phyloP scores from a whole-genome alignment of 2,329 filamentous ascomycete genomes.

The Penicillium sp. region DNA sequence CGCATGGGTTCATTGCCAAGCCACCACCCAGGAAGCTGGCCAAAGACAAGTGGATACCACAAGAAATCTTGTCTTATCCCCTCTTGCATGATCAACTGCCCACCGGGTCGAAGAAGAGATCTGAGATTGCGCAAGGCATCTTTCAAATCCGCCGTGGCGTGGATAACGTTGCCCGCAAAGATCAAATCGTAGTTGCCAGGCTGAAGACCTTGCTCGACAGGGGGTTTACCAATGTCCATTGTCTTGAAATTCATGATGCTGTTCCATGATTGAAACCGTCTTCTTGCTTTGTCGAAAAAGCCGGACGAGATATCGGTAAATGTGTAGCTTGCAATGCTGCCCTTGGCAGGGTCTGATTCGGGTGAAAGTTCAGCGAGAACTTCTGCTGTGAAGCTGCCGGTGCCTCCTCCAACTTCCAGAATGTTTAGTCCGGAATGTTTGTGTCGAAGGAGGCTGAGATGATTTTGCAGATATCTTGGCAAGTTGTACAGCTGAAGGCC shows the following conservation, averaged over 20 bases:
- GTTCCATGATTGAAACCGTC: constrained; percentile 28
- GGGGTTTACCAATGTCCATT: constrained; percentile 36
- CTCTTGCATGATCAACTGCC: constrained; percentile 30
- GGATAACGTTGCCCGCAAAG: constrained; percentile 40
- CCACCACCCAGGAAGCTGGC: constrained; percentile 30
- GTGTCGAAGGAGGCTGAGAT: constrained; percentile 28
- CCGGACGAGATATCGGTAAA: constrained; percentile 40
- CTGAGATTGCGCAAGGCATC: constrained; percentile 19
- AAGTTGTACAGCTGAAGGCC: constrained; percentile 31
- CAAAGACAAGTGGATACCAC: constrained; percentile 30
- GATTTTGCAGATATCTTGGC: constrained; percentile 22
- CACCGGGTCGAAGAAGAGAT: constrained; percentile 25
- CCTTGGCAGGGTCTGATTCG: constrained; percentile 2
- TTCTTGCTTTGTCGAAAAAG: constrained; percentile 35
- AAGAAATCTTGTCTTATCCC: constrained; percentile 29
- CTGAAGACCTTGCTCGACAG: constrained; percentile 35
- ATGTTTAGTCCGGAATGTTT: constrained; percentile 25
- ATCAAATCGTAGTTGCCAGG: constrained; percentile 38
- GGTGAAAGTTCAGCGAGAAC: constrained; percentile 25
- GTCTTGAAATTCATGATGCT: constrained; percentile 34
- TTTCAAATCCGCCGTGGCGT: constrained; percentile 33
- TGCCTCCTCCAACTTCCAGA: constrained; percentile 37
- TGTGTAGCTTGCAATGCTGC: constrained; percentile 28
- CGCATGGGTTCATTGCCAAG: constrained; percentile 26
- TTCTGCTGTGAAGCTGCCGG: constrained; percentile 33